phyloP scores from a whole-genome alignment of 495 filamentous ascomycete genomes.

The Podospora tetraspora region DNA sequence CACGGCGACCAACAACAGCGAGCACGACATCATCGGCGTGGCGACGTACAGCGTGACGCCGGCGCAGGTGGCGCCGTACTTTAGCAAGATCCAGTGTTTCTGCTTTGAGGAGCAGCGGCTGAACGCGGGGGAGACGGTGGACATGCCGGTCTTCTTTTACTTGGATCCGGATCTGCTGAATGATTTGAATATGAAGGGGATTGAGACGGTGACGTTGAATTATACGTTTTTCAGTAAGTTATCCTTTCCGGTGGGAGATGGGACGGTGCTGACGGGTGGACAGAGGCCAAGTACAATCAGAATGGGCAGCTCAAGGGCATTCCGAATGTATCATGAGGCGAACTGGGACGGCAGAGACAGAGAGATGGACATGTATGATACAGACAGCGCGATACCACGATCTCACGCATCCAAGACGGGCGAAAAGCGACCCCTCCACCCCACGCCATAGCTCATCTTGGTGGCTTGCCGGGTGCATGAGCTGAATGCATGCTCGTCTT shows the following conservation, averaged over 20 bases:
- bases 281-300: conserved; percentile 83
- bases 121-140: conserved; percentile 92
- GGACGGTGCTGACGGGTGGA: conserved; percentile 8
- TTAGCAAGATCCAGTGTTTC: conserved; percentile 99
- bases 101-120: conserved; percentile 95
- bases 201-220: conserved; percentile 89
- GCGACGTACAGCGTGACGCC: conserved; percentile 97
- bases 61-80: conserved; percentile 93
- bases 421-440: background rate
- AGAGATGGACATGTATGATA: background rate
- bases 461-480: background rate
- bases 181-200: conserved; percentile 85
- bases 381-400: background rate
- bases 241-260: conserved; percentile 4
- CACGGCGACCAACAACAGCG: conserved; percentile 86
- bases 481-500: background rate
- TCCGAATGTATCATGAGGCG: background rate
- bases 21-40: conserved; percentile 91
- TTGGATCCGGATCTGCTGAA: conserved; percentile 93
- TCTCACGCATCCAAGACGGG: background rate
- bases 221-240: conserved; percentile 98
- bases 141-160: conserved; percentile 99
- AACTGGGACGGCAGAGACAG: background rate
- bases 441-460: background rate
- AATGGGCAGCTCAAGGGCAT: conserved; percentile 52